phyloP scores from a whole-genome alignment of 371 early-diverging fungal species.

The Saksenaea vasiformis region DNA sequence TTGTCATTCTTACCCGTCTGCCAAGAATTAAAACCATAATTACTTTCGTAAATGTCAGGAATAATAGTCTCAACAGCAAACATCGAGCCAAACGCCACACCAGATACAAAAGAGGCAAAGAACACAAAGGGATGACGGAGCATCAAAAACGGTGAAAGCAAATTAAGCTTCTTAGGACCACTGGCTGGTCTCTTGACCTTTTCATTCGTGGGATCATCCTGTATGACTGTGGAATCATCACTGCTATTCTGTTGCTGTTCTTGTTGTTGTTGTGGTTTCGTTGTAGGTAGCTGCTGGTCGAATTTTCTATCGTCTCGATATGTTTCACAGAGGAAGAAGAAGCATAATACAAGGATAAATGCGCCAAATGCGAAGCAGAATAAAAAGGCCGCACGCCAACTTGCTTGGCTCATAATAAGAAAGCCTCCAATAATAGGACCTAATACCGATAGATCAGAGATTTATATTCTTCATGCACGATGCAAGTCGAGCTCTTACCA shows the following conservation, averaged over 20 bases:
- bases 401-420: constrained; percentile 30
- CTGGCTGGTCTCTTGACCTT: not conserved
- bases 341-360: constrained; percentile 39
- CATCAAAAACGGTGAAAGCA: constrained; percentile 30
- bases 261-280: not conserved
- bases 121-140: constrained; percentile 53
- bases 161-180: constrained; percentile 19
- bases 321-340: constrained; percentile 66
- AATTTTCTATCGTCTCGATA: constrained; percentile 41
- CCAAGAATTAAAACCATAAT: constrained; percentile 43
- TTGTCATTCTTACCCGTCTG: constrained; percentile 24
- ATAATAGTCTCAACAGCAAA: constrained; percentile 49
- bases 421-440: constrained; percentile 37
- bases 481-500: constrained; percentile 23
- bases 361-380: constrained; percentile 58
- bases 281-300: constrained; percentile 8
- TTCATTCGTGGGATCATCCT: not conserved
- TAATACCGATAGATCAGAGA: constrained; percentile 35
- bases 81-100: constrained; percentile 55
- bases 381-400: constrained; percentile 70
- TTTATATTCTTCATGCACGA: constrained; percentile 48
- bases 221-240: not conserved
- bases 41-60: constrained; percentile 27
- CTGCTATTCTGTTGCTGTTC: not conserved
- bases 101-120: constrained; percentile 43